Evolutionary conservation across 2,329 filamentous ascomycete genomes (phyloP), one percentile per base, ranked within the genome.

Genomic region (Fusarium miscanthi): DNA sequence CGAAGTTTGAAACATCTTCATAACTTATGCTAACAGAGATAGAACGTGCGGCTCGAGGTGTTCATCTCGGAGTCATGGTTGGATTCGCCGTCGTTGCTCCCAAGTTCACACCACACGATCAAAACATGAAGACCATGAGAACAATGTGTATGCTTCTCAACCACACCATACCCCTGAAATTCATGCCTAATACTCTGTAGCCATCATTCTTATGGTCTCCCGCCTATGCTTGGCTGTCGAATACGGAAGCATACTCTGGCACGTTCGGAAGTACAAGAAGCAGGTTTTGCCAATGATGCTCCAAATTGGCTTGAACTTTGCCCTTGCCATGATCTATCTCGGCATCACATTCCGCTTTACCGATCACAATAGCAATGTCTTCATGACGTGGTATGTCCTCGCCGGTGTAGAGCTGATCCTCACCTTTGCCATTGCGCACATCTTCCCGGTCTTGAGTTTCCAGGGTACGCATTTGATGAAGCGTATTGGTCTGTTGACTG

Each of bases 11-110:
- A 10, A 1, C 6, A 2, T 3, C 21, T 8, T 10, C 3, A 9
- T 10, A 17, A 5, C 8, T 5, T 12, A 21, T 27, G 4, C 35
- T 62, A 27, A 62, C 9, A 43, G 6, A 17, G 14, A 7, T 4
- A 82, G 81, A 91, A 72, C 86, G 90, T 37, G 73, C 85, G 33
- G 87, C 86, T 68, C 88, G 90, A 75, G 87, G 85, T 6, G 70
- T 88, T 5, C 89, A 92, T 70, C 87, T 92, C 9, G 89, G 87
- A 31, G 87, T 89, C 43, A 90, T 92, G 87, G 85, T 91, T 45
- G 89, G 88, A 5, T 91, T 92, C 70, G 88, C 90, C 11, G 87
- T 90, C 38, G 86, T 90, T 10, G 89, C 88, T 2, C 83, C 84
- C 14, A 82, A 81, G 48, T 86, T 86, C 51, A 78, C 82, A 17